A percentile compares a stretch with the other conserved stretches of the same genome.
Conservation (phyloP, 2,329 filamentous ascomycete species). For the Sporothrix inflata region DNA sequence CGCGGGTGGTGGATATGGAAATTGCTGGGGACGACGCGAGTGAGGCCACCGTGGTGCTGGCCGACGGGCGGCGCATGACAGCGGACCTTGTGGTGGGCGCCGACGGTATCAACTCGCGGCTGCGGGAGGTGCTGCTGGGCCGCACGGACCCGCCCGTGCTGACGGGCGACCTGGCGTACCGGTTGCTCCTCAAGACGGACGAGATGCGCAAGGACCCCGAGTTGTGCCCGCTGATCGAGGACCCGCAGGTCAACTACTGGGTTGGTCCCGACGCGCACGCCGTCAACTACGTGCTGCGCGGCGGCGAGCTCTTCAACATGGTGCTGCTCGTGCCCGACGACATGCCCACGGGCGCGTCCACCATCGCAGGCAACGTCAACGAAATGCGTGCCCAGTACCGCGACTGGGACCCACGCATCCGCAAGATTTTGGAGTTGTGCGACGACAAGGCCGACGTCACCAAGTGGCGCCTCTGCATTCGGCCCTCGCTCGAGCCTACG, state of each 20-base stretch:
- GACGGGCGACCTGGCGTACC: conserved; percentile 44
- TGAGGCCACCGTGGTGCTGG: conserved; percentile 33
- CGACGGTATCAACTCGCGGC: conserved; percentile 45
- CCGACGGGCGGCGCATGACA: conserved; percentile 38
- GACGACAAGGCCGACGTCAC: conserved; percentile 45
- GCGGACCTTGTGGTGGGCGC: conserved; percentile 46
- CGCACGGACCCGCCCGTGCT: conserved; percentile 36
- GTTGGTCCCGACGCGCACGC: conserved; percentile 42
- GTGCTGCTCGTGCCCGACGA: conserved; percentile 39
- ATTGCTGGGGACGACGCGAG: conserved; percentile 26
- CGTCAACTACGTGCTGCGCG: conserved; percentile 41
- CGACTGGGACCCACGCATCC: conserved; percentile 44
- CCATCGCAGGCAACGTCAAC: conserved; percentile 38
- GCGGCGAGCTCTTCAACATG: conserved; percentile 43
- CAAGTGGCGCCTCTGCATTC: conserved; percentile 53
- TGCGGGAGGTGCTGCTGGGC: conserved; percentile 31
- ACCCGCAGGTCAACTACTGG: conserved; percentile 42
- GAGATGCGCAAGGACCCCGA: conserved; percentile 39
- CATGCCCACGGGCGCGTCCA: conserved; percentile 35
- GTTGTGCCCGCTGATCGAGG: conserved; percentile 37
- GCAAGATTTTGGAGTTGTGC: conserved; percentile 43
- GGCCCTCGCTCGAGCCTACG: conserved; percentile 44
- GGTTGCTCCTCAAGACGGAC: conserved; percentile 40
- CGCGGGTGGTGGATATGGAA: conserved; percentile 34
- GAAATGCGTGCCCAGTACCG: conserved; percentile 44